Evolutionary conservation across 129 eudicot species (phyloP), one percentile per base, ranked within the genome.

Genomic region (Oenanthe sinensis): DNA sequence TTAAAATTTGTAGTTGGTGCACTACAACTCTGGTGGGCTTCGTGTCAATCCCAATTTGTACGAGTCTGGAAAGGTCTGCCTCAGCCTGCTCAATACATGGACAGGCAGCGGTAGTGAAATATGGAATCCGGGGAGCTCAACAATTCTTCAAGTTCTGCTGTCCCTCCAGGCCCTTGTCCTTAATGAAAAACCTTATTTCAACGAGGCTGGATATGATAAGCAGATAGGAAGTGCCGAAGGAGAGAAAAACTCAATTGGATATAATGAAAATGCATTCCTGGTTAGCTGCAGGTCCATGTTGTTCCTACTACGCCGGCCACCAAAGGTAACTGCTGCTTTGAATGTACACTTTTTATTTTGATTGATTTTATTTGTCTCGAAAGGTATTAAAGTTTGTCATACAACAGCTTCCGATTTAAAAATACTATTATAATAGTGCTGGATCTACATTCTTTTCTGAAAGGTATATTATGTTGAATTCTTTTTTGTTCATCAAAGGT

Each of bases 1-100:
- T 30, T 45, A 14, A 45, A 45, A n/a, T 74, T 0, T 87, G 80
- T 93, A 96, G 99, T 81, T 87, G 91, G 97, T 92, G 75, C 87
- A 92, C 83, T 96, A 88, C 72, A 77, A 92, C 44, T 92, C 99
- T 48, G 93, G 97, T 42, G 99, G 99, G 72, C 93, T 92, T 69
- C 93, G 99, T 33, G 88, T 96, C 30, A 96, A 96, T 82, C 99
- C 99, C 0, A 96, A 96, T 75, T 58, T 96, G 74, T 96, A 92
- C 36, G 97, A 92, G 83, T 92, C 97, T 12, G 99, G 99, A 37
- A 89, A 88, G 86, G 97, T 96, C 73, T 96, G 99, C 71, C 92
- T 96, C 44, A 96, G 99, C 87, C 95, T 96, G 17, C 91, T 96
- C 14, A 96, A 96, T 62, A 96, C 99, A 19, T 96, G 99, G 99